These are phyloP conservation scores for Cutaneotrichosporon sp. DNA, from an alignment of 1,284 basidiomycete species.

Conservation along the genomic window DNA sequence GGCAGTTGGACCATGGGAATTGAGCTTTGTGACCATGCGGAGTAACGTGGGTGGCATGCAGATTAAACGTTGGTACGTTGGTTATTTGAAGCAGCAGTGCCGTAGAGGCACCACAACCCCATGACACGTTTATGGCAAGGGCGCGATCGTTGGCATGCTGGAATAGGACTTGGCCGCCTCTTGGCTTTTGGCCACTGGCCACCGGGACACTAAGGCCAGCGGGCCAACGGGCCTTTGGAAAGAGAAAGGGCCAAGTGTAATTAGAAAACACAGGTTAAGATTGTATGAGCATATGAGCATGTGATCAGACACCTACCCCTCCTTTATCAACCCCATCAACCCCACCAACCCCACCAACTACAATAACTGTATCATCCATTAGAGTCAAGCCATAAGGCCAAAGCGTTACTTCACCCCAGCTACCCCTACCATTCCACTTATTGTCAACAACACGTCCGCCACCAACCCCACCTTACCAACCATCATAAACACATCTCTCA, in stretches of 20 bases:
- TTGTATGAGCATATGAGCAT: not conserved
- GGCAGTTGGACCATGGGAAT: no score
- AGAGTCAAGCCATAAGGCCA: not conserved
- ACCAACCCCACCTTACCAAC: constrained; percentile 1
- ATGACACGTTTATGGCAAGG: not conserved
- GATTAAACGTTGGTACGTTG: no score
- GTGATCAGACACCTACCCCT: not conserved
- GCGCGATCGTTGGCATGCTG: not conserved
- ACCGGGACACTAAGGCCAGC: no score
- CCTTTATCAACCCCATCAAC: not conserved
- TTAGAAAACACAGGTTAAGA: not conserved
- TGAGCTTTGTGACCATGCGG: no score
- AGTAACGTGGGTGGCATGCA: no score
- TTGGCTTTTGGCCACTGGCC: no score
- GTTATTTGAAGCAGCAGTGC: not conserved
- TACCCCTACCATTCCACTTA: not conserved
- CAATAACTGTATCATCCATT: not conserved
- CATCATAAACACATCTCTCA: not conserved
- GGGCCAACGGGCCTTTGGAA: no score
- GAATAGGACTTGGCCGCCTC: no score
- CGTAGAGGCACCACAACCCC: not conserved
- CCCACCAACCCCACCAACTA: not conserved
- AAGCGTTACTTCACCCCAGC: not conserved
- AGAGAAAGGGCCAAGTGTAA: not conserved
- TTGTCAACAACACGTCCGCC: constrained; percentile 10